Evolutionary conservation across 106 monocot species (phyloP).

Genomic region (Chionographis japonica): DNA sequence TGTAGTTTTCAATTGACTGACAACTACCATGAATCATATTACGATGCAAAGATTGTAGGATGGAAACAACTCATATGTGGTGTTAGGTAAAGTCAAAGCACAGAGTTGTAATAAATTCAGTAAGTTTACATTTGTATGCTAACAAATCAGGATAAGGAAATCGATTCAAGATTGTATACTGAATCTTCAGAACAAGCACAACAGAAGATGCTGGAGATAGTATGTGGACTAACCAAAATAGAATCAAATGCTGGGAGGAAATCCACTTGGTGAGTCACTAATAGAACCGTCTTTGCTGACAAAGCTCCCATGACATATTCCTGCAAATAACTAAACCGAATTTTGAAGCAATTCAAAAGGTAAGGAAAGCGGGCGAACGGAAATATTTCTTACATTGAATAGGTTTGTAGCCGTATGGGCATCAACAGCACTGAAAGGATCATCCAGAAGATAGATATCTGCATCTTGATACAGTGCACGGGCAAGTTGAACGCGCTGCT

Average conservation of each 20-base stretch:
- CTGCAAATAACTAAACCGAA: conserved; percentile 17
- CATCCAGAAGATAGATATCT: conserved; percentile 85
- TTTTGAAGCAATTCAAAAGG: background rate
- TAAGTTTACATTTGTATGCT: too few species aligned
- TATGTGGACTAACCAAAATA: conserved; percentile 34
- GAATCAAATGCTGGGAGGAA: conserved; percentile 58
- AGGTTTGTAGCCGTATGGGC: conserved; percentile 68
- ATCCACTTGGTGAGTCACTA: conserved; percentile 72
- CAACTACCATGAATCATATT: too few species aligned
- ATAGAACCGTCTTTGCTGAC: conserved; percentile 42
- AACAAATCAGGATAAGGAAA: too few species aligned
- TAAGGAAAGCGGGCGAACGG: background rate
- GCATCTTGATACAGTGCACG: conserved; percentile 85
- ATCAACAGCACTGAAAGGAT: conserved; percentile 96
- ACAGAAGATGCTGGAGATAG: background rate
- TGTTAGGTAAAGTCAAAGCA: too few species aligned
- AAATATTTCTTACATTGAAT: conserved; percentile 26
- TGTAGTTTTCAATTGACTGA: too few species aligned
- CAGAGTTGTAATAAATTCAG: too few species aligned
- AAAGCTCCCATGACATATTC: conserved; percentile 50
- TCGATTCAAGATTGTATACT: too few species aligned
- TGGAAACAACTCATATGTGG: too few species aligned
- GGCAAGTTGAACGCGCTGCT: conserved; percentile 90
- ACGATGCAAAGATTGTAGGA: too few species aligned
- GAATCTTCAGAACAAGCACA: background rate